Conservation (phyloP, 2,329 filamentous ascomycete genomes). For the Cytospora piceae region DNA sequence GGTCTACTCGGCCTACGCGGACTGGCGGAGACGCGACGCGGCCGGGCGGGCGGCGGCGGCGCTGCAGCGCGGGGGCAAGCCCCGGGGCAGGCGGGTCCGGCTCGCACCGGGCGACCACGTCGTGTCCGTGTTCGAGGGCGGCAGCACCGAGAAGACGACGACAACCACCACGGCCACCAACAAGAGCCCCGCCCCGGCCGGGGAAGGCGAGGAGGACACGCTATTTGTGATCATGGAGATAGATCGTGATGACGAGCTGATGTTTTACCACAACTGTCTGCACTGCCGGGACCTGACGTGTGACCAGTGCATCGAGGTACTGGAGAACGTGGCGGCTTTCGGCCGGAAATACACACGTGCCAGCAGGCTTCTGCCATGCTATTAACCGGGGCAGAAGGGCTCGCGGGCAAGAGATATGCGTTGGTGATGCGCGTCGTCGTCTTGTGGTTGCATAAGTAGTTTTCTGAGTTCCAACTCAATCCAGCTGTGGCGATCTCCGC, state of each 20-base stretch:
- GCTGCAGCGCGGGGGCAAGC: neutral
- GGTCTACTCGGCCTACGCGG: neutral
- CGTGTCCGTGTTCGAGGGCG: neutral
- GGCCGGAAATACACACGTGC: constrained; percentile 3
- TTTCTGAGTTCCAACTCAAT: neutral
- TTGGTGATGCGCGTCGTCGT: neutral
- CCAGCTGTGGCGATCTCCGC: neutral
- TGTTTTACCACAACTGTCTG: neutral
- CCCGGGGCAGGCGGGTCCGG: neutral
- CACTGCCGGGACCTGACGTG: neutral
- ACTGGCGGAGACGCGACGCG: neutral
- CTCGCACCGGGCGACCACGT: neutral
- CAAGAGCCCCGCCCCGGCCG: no score
- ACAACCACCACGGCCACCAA: no score
- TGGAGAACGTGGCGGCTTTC: constrained; percentile 3
- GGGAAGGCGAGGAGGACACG: no score
- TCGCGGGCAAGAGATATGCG: neutral
- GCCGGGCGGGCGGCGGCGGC: neutral
- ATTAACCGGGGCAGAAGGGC: neutral
- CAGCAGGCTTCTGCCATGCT: neutral
- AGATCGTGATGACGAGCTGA: neutral
- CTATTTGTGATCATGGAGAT: constrained; percentile 6
- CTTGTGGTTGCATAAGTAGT: neutral
- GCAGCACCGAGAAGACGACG: neutral
- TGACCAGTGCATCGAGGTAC: constrained; percentile 8